Percentiles rank a stretch among this genome's conserved stretches.
phyloP scores from a whole-genome alignment of 257 asterid species.

The Solanum microdontum region DNA sequence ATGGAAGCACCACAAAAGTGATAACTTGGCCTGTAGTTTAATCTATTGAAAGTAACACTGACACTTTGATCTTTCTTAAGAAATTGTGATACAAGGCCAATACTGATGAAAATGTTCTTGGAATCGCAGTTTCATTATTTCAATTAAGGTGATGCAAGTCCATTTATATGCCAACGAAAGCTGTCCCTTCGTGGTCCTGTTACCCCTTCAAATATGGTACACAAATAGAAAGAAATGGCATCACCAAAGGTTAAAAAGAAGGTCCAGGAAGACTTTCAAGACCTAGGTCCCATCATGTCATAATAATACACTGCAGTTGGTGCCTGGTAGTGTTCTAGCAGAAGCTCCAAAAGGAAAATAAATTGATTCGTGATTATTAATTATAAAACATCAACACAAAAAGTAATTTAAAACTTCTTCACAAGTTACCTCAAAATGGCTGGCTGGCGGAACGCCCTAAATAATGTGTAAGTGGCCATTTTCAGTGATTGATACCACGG shows the following conservation, averaged over 20 bases:
- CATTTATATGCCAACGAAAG: background rate
- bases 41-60: background rate
- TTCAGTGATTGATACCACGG: conserved; percentile 55
- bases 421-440: conserved; percentile 63
- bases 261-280: background rate
- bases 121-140: background rate
- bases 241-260: background rate
- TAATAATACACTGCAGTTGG: background rate
- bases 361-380: background rate
- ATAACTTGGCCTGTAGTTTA: background rate
- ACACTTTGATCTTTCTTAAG: background rate
- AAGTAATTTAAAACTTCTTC: background rate
- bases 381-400: conserved; percentile 4
- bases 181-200: background rate
- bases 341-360: background rate
- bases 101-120: background rate
- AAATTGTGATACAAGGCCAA: background rate
- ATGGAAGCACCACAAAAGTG: background rate
- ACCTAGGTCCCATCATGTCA: background rate
- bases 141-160: background rate
- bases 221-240: background rate
- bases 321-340: background rate
- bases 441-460: conserved; percentile 77
- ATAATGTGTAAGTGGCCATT: conserved; percentile 48
- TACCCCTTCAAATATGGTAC: background rate